Base-by-base conservation (phyloP, 2,329 filamentous ascomycete species). In the Fusarium foetens region DNA sequence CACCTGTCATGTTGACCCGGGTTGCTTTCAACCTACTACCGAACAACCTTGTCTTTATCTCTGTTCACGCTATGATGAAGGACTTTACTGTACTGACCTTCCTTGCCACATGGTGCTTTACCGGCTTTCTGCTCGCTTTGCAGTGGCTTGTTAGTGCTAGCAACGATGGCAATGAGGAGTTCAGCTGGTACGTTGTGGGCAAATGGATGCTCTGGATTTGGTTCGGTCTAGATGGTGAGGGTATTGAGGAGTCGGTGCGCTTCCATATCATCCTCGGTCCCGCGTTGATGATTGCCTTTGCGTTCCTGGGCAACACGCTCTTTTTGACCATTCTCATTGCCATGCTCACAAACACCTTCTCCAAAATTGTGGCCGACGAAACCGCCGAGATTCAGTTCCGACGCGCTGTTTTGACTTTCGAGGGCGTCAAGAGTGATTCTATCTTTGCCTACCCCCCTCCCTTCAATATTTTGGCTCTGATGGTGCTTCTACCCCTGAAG, bases 131-230 rank as follows among this genome's bases (percentile, higher is more conserved):
- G 13, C 84, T 94, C 14, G 89, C 90, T 12, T 85, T 94, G 79
- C 86, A 88, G 68, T 93, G 92, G 91, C 87, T 94, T 12, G 77
- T 83, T 38, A 78, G 76, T 31, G 76, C 76, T 4, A 78, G 72
- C 54, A 71, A 75, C 27, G 79, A 73, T 35, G 70, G 69, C 21
- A 66, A 79, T 64, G 65, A 81, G 66, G 71, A 78, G 27, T 80
- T 81, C 4, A 78, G 76, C 41, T 85, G 83, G 82, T 78, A 81
- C 35, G 91, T 90, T 0, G 91, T 93, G 54, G 87, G 87, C 36
- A 93, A 93, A 79, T 94, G 92, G 92, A 92, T 94, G 86, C 84
- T 94, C 6, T 93, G 90, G 90, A 92, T 94, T 73, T 94, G 92
- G 92, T 94, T 94, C 74, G 92, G 92, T 3, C 87, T 94, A 3